Evolutionary conservation across 2,329 filamentous ascomycete species (phyloP).

Genomic region (Fonsecaea multimorphosa): DNA sequence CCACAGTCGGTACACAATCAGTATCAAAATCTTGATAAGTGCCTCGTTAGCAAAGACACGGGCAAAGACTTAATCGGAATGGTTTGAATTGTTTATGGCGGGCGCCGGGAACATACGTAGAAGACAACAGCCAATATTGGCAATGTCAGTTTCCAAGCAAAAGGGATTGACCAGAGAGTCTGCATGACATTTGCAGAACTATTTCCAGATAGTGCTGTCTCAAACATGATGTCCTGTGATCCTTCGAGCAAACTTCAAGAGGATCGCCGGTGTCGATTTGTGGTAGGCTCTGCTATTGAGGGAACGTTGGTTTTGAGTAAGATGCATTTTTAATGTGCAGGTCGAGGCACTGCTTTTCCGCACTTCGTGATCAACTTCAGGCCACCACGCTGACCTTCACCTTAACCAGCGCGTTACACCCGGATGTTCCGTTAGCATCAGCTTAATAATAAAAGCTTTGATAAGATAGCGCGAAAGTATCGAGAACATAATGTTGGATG

Average conservation of each 20-base stretch:
- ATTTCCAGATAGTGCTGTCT: conserved; percentile 14
- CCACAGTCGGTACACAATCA: conserved; percentile 22
- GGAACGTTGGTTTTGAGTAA: neutral
- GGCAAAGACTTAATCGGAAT: neutral
- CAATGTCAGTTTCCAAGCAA: conserved; percentile 14
- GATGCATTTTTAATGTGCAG: conserved; percentile 9
- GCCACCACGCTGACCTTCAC: too few species aligned
- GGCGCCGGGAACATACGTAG: conserved; percentile 8
- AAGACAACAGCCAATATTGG: conserved; percentile 9
- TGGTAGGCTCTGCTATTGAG: neutral
- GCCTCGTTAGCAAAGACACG: conserved; percentile 8
- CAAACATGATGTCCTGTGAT: conserved; percentile 8
- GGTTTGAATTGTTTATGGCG: too few species aligned
- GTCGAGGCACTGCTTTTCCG: conserved; percentile 5
- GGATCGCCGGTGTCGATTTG: neutral
- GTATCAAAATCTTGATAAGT: neutral
- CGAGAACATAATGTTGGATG: neutral
- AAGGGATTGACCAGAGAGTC: conserved; percentile 12
- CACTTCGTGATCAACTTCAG: conserved; percentile 10
- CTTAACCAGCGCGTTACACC: too few species aligned
- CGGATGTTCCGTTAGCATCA: neutral
- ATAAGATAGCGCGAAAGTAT: conserved; percentile 6
- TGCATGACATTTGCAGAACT: conserved; percentile 6
- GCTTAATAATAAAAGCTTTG: conserved; percentile 11
- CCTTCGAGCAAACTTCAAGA: neutral